Conservation (phyloP, 176 grass and related monocot genomes). For the Carex pumila region DNA sequence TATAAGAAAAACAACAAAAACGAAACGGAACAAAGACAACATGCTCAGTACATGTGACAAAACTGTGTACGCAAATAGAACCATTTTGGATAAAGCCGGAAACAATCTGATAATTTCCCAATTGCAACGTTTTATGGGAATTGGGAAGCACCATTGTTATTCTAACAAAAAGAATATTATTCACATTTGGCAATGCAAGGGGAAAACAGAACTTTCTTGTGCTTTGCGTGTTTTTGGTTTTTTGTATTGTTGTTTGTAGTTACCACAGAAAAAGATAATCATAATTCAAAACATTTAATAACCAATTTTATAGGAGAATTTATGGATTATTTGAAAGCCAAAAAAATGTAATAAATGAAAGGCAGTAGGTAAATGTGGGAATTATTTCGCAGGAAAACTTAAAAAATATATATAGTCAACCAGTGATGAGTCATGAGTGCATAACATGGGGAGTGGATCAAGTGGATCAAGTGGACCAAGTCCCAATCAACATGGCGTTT, state of each 20-base stretch:
- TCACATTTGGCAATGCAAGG: background rate
- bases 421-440: background rate
- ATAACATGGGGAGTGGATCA: slow-evolving; percentile 5
- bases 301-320: background rate
- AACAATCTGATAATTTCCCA: slow-evolving; percentile 1
- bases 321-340: background rate
- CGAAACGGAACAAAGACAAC: background rate
- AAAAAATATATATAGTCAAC: background rate
- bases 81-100: slow-evolving; percentile 3
- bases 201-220: background rate
- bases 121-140: background rate
- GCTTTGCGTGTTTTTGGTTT: background rate
- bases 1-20: background rate
- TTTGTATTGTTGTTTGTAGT: background rate
- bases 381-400: background rate
- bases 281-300: background rate
- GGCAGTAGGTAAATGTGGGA: background rate
- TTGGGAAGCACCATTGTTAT: background rate
- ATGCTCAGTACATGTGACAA: background rate
- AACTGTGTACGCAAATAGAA: background rate
- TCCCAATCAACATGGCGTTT: background rate
- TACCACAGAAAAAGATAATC: background rate
- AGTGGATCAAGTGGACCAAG: slow-evolving; percentile 3
- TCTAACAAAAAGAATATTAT: background rate
- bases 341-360: background rate